Base-by-base conservation (phyloP, 805 yeast genomes). In the Yueomyces sp. region DNA sequence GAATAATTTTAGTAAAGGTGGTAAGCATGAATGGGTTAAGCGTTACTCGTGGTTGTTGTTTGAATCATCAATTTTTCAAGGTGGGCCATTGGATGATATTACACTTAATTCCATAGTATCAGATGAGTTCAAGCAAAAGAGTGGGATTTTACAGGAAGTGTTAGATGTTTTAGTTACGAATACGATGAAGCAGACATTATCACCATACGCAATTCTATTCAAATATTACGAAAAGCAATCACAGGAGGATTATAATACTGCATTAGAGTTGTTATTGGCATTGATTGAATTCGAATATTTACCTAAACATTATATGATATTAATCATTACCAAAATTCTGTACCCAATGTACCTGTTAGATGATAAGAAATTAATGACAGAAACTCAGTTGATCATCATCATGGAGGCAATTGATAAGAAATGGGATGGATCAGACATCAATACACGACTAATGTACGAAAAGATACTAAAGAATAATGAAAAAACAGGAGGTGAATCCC, bases 161-260 rank as follows among this genome's bases (percentile, higher is more conserved):
- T 40, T 58, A 30, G 52, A 51, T 29, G 55, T 55, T 47, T 55
- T 62, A 28, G 63, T 74, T 11, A 70, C 77, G 37, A 77, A 85
- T 12, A 67, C 77, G 2, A 68, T 83, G 52, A 72, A 78, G 49
- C 88, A 82, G 57, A 72, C 82, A 28, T 57, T 83, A 42, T 64
- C 90, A 4, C 92, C 92, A 40, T 78, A 81, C 55, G 86, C 81
- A 2, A 74, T 80, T 0, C 63, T 83, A 28, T 66, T 67, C 46
- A 71, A 71, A 47, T 77, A 73, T 51, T 70, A 71, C 55, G 60
- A 62, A 19, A 56, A 64, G 6, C 50, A 57, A 43, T 41, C 46
- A 4, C 45, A 52, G 5, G 59, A 62, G 4, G 55, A 63, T 1
- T 52, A 50, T 52, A 42, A 44, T 2, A 41, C 47, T 33, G 53